A percentile compares a stretch with the other conserved stretches of the same genome.
Conservation (phyloP, 352 stramenopile genomes). For the Phytophthora pinifolia region DNA sequence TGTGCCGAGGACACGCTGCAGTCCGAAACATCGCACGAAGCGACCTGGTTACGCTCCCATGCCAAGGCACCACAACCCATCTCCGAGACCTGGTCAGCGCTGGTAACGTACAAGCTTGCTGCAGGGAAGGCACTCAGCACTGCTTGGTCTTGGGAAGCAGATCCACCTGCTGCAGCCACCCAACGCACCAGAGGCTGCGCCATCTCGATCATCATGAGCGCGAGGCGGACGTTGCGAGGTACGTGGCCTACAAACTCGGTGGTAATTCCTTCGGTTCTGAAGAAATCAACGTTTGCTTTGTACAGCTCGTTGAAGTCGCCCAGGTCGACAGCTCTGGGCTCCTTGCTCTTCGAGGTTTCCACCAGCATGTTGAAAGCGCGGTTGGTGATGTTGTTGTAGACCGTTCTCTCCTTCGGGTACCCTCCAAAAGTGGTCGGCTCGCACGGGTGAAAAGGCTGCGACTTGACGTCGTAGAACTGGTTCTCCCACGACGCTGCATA, state of each 20-base stretch:
- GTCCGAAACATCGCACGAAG: slow-evolving; percentile 44
- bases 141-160: slow-evolving; percentile 8
- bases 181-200: slow-evolving; percentile 93
- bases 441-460: slow-evolving; percentile 77
- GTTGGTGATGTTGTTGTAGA: slow-evolving; percentile 93
- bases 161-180: slow-evolving; percentile 39
- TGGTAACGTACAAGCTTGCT: slow-evolving; percentile 46
- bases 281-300: slow-evolving; percentile 65
- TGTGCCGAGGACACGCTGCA: slow-evolving; percentile 32
- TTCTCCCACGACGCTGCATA: slow-evolving; percentile 93
- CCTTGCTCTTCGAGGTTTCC: slow-evolving; percentile 94
- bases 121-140: slow-evolving; percentile 38
- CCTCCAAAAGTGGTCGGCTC: slow-evolving; percentile 87
- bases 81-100: slow-evolving; percentile 37
- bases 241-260: slow-evolving; percentile 90
- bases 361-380: slow-evolving; percentile 96
- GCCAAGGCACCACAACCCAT: slow-evolving; percentile 54
- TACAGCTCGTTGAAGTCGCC: slow-evolving; percentile 78
- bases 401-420: slow-evolving; percentile 89
- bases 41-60: slow-evolving; percentile 40
- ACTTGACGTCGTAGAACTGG: slow-evolving; percentile 28
- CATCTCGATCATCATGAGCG: slow-evolving; percentile 94
- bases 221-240: slow-evolving; percentile 94
- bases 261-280: slow-evolving; percentile 25
- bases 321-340: slow-evolving; percentile 65